These are phyloP conservation scores for Magnaporthales sp. DNA, from an alignment of 2,329 filamentous ascomycete species.

Conservation along the genomic window DNA sequence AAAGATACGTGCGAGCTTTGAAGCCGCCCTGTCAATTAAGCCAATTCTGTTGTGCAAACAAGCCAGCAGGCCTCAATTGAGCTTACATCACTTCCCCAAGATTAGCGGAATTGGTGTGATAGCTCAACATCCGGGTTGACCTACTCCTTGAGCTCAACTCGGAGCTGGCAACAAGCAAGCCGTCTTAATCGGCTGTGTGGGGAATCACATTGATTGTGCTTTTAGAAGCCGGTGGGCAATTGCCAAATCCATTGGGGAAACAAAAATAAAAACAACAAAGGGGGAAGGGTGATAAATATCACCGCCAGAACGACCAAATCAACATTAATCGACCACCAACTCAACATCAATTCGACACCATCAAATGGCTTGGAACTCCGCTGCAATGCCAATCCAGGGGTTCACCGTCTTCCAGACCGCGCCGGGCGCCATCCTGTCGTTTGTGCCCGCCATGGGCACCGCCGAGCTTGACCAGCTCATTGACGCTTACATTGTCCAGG, in stretches of 20 bases:
- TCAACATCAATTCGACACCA: background rate
- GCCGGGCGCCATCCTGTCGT: slow-evolving; percentile 49
- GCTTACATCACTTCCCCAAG: background rate
- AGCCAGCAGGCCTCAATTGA: background rate
- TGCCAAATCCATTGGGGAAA: background rate
- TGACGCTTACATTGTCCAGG: slow-evolving; percentile 45
- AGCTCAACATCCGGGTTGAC: background rate
- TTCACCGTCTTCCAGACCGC: slow-evolving; percentile 53
- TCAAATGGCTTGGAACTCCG: slow-evolving; percentile 16
- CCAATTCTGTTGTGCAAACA: background rate
- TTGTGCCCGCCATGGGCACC: slow-evolving; percentile 57
- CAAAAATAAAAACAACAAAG: background rate
- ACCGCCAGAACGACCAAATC: background rate
- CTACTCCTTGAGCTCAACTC: background rate
- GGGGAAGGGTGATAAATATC: background rate
- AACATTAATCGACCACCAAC: background rate
- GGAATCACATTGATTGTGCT: background rate
- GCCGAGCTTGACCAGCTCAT: slow-evolving; percentile 53
- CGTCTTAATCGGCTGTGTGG: background rate
- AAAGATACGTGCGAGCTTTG: background rate
- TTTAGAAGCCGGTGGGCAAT: background rate
- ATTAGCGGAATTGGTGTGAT: background rate
- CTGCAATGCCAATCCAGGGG: slow-evolving; percentile 28
- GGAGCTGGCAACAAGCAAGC: background rate
- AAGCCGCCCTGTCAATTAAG: background rate